A percentile compares a stretch with the other conserved stretches of the same genome.
Conservation (phyloP, 2,329 filamentous ascomycete genomes). For the Westerdykella aurantiaca region DNA sequence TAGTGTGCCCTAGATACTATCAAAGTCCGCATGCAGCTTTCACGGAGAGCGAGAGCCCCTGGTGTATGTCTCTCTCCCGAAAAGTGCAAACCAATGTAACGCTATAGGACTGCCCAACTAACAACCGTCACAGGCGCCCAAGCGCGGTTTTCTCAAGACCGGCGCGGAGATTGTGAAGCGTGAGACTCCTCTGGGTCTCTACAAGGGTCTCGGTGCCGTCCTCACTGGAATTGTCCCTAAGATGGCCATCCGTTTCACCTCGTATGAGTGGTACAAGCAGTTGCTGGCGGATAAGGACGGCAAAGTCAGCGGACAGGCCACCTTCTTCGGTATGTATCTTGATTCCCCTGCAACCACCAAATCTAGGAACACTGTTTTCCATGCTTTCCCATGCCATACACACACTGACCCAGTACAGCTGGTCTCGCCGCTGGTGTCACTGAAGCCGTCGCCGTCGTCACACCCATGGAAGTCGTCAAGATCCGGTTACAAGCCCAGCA, state of each 20-base stretch:
- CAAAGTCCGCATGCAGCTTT: slow-evolving; percentile 99
- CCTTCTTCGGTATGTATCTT: slow-evolving; percentile 57
- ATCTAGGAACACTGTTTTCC: too few species aligned
- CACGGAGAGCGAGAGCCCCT: slow-evolving; percentile 72
- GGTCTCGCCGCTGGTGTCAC: slow-evolving; percentile 90
- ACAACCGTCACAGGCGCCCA: slow-evolving; percentile 50
- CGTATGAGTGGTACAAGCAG: slow-evolving; percentile 93
- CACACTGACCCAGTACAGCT: slow-evolving; percentile 45
- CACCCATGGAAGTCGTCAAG: slow-evolving; percentile 99
- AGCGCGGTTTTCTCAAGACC: slow-evolving; percentile 81
- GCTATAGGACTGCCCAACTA: neutral
- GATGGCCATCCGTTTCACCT: slow-evolving; percentile 98
- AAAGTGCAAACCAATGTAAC: neutral
- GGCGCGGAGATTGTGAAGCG: slow-evolving; percentile 79
- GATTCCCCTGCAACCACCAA: neutral
- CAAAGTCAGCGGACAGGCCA: slow-evolving; percentile 62
- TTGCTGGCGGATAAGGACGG: slow-evolving; percentile 65
- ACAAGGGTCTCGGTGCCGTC: slow-evolving; percentile 97
- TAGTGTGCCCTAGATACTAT: slow-evolving; percentile 67
- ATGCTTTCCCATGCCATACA: too few species aligned
- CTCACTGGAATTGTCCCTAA: slow-evolving; percentile 95
- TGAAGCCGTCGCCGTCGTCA: slow-evolving; percentile 93
- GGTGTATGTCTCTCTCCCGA: slow-evolving; percentile 52
- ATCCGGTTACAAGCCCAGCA: slow-evolving; percentile 97
- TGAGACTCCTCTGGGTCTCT: slow-evolving; percentile 87